Percentiles rank a stretch among this genome's conserved stretches.
Conservation (phyloP, 2,329 filamentous ascomycete species). For the Aureobasidium sp. region DNA sequence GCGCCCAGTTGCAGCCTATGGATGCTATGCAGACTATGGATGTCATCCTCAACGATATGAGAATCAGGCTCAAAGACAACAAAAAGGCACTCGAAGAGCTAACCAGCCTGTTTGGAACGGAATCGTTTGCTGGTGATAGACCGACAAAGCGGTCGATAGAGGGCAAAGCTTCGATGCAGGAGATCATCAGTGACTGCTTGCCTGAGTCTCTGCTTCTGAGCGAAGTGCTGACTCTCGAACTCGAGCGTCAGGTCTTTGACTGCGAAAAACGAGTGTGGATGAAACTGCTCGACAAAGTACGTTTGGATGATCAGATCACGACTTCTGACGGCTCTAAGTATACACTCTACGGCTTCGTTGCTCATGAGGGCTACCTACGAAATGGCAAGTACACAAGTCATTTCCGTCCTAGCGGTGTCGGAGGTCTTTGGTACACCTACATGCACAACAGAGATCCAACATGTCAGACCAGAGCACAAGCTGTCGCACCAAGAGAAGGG, state of each 20-base stretch:
- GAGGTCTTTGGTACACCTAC: conserved; percentile 53
- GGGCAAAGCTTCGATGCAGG: conserved; percentile 31
- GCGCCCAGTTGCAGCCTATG: conserved; percentile 43
- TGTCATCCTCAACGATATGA: not conserved
- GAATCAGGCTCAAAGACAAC: not conserved
- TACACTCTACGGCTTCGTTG: conserved; percentile 53
- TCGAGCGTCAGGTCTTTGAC: conserved; percentile 52
- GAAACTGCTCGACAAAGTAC: conserved; percentile 50
- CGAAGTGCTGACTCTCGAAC: conserved; percentile 38
- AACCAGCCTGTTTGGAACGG: not conserved
- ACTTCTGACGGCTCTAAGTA: conserved; percentile 42
- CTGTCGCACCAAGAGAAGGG: conserved; percentile 23
- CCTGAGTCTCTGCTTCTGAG: not conserved
- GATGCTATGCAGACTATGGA: not conserved
- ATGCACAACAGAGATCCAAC: conserved; percentile 24
- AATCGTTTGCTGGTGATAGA: not conserved
- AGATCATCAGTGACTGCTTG: conserved; percentile 29
- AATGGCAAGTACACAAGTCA: conserved; percentile 55
- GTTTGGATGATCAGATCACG: conserved; percentile 47
- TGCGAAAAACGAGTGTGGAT: conserved; percentile 48
- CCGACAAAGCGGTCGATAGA: not conserved
- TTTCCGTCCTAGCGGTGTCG: conserved; percentile 50
- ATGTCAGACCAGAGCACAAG: conserved; percentile 50
- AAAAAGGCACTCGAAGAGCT: not conserved
- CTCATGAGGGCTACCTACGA: conserved; percentile 52